Conservation (phyloP, 768 basidiomycete species). For the Imleria badia region DNA sequence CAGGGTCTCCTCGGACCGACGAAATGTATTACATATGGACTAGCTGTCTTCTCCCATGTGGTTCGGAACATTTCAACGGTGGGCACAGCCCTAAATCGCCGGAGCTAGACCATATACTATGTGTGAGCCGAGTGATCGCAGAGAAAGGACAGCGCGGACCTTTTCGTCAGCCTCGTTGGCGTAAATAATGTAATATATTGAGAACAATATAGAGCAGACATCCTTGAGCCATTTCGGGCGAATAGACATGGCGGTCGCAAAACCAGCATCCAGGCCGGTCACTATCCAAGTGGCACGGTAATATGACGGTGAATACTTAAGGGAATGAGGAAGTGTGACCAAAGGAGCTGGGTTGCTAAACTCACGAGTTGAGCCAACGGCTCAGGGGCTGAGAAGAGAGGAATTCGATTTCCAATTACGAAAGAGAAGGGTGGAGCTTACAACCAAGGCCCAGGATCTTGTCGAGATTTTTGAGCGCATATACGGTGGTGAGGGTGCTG, state of each 20-base stretch:
- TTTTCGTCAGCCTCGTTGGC: conserved; percentile 96
- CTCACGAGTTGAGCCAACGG: conserved; percentile 84
- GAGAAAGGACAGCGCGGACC: conserved; percentile 44
- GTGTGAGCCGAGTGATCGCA: background rate
- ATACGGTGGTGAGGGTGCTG: conserved; percentile 80
- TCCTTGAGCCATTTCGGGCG: conserved; percentile 91
- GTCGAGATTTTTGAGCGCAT: conserved; percentile 82
- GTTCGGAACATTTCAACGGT: conserved; percentile 94
- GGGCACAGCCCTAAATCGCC: conserved; percentile 87
- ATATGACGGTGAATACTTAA: conserved; percentile 86
- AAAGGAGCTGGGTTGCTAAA: conserved; percentile 10
- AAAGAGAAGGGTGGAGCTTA: conserved; percentile 28
- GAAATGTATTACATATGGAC: conserved; percentile 69
- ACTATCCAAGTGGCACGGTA: conserved; percentile 95
- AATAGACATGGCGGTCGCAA: conserved; percentile 93
- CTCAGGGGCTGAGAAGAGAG: conserved; percentile 70
- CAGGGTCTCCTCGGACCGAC: conserved; percentile 25
- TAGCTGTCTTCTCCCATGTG: conserved; percentile 96
- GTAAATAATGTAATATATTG: conserved; percentile 84
- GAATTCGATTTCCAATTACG: background rate
- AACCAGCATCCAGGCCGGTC: conserved; percentile 95
- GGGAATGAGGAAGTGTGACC: conserved; percentile 4
- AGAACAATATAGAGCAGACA: conserved; percentile 80
- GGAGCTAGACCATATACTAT: conserved; percentile 53
- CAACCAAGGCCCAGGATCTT: conserved; percentile 80